Base-by-base conservation (phyloP, 1,284 basidiomycete species). In the Cryptococcus jaspeensis region DNA sequence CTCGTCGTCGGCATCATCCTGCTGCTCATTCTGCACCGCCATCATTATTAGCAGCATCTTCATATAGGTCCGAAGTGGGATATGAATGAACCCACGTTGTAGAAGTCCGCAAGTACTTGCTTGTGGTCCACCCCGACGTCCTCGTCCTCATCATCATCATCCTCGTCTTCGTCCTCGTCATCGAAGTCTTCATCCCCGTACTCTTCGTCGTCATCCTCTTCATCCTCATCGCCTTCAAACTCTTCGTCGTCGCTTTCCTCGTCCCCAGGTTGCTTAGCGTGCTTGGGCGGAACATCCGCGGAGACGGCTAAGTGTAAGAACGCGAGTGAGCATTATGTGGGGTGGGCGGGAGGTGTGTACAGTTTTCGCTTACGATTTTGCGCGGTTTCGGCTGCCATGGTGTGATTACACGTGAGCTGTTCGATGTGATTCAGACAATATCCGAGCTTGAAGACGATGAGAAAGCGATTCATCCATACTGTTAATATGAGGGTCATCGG, bases 81-180 rank as follows among this genome's bases (percentile, higher is more conserved):
- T 35, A 8, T 28, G 18, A 22, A n/a, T 5, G 28, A 42, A 53
- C 52, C 37, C 39, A 54, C 60, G 35, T 58, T 51, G 41, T 61
- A 61, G 36, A 58, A 61, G 28, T 56, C 56, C n/a, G 45, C 37
- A 22, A 61, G 41, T 9, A 61, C 53, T n/a, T 58, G 40, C 28
- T 44, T 16, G 37, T 58, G 56, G 40, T 62, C 55, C 23, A 45
- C 41, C 18, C 43, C 59, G 8, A 53, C 52, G 13, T 56, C 59
- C 25, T 50, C 56, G 1, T 57, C 53, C 15, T 60, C 51, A 7
- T 58, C 58, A 6, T 59, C 56, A 15, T 55, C 55, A 18, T 57
- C 57, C 3, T 56, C 59, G 2, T 63, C 59, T 4, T 37, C 38
- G 32, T 61, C 59, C 13, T 55, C 56, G 16, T 64, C 60, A 16